Evolutionary conservation across 225 moss, liverwort and hornwort genomes (phyloP), one percentile per base, ranked within the genome.

Genomic region (Pseudoscleropodium purum): DNA sequence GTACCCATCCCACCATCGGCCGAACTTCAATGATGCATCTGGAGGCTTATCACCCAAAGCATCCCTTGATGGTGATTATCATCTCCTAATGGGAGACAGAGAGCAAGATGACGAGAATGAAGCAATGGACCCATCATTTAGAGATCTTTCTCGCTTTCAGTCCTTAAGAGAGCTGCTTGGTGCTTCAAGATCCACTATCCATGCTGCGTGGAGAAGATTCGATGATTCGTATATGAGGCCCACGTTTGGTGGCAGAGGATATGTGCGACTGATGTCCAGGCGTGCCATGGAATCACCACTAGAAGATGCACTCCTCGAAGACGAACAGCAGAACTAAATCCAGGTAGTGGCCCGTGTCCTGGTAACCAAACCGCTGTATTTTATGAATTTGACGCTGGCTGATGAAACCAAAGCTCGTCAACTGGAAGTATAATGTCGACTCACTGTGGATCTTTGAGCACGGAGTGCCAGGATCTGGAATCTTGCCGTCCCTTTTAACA

Each of bases 181-280:
- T 30, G 96, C 99, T 51, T 95, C 99, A 18, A 96, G 94, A 36
- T 97, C 97, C 54, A 93, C 93, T 69, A 94, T 99, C 81, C 99
- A 99, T 76, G 89, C 92, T 37, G 37, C 93, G 5, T 99, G 97
- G 99, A 90, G 99, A 67, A 93, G 89, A 76, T 96, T 99, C 51
- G 99, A 99, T 86, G 92, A 97, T 84, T 80, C 95, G 21, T 97
- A 96, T 4, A 97, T 99, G 99, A 96, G 99, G 85, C 99, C 99
- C 85, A 87, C 90, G 30, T 99, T 99, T 89, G 97, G 99, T 51
- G 97, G 99, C 33, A 85, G 97, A 89, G 97, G 97, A 5, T 97
- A 94, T 85, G 94, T 94, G 18, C 95, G 94, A 43, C 89, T 95
- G 87, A 66, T 84, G 79, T 96, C 96, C 7, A 89, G 93, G 79